Evolutionary conservation across 768 basidiomycete genomes (phyloP), one percentile per base, ranked within the genome.

Genomic region (Mycena indigotica): DNA sequence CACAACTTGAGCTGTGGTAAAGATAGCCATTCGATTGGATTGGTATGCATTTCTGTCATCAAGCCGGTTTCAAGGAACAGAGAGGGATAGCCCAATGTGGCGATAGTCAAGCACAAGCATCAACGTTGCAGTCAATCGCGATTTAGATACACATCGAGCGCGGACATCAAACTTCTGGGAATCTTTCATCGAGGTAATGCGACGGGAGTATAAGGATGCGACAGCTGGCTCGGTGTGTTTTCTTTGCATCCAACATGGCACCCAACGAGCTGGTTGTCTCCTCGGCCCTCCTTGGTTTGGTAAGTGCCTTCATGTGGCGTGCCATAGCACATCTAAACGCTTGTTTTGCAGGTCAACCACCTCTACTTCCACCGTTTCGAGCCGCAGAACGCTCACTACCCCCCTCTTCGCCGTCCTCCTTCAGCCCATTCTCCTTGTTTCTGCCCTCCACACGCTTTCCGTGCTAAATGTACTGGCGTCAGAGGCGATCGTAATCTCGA

Each of bases 401-500:
- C 46, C n/a, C 24, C 25, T 48, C 46, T 24, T 48, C 46, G 46
- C 46, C 5, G 24, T 48, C 12, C 24, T 28, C 15, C 12, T 28
- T 26, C 46, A 48, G 46, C 46, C 46, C 12, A 13, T 48, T 26
- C 21, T 48, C 46, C 46, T 48, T 13, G 8, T n/a, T 26, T 4
- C 24, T 4, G 46, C 25, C 46, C 21, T 25, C 21, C 12, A 28
- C 21, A 23, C 5, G 13, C 46, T 28, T 26, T 26, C 25, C 12
- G 12, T 48, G 13, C 10, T 26, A 23, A 28, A 48, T n/a, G 25
- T 28, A 6, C 46, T 48, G 24, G 15, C 23, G 5, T 12, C 38
- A 3, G 28, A 53, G 16, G 54, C 30, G 12, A 15, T 65, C 5
- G 75, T 71, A 58, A 70, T 69, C 69, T 44, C 52, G 2, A 60